Conservation (phyloP, 1,284 basidiomycete species). For the Paramarasmius palmivorus region DNA sequence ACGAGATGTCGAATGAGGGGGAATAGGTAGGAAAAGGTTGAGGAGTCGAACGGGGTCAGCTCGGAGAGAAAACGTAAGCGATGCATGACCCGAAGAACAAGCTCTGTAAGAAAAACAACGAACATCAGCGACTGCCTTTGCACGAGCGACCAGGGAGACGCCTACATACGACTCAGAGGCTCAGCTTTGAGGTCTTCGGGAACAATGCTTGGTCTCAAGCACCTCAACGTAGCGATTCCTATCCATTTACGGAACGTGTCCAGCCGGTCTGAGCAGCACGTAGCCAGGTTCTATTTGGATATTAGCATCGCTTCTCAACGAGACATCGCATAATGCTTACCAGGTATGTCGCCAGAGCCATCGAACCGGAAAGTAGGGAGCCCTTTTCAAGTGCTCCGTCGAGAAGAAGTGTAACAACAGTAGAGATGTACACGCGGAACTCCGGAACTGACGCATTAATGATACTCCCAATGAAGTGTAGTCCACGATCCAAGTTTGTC, state of each 20-base stretch:
- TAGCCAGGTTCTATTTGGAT: slow-evolving; percentile 53
- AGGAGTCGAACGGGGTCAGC: slow-evolving; percentile 80
- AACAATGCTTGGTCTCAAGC: slow-evolving; percentile 63
- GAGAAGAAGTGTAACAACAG: slow-evolving; percentile 62
- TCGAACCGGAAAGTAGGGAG: slow-evolving; percentile 56
- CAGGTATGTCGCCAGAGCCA: slow-evolving; percentile 77
- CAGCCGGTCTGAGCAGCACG: slow-evolving; percentile 70
- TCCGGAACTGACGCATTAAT: slow-evolving; percentile 60
- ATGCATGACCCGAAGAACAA: slow-evolving; percentile 87
- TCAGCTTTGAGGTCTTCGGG: slow-evolving; percentile 78
- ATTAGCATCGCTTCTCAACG: not conserved
- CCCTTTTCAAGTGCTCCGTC: slow-evolving; percentile 64
- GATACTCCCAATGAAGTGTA: slow-evolving; percentile 68
- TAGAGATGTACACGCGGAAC: slow-evolving; percentile 56
- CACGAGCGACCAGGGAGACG: not conserved
- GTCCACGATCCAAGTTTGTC: slow-evolving; percentile 60
- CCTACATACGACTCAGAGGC: slow-evolving; percentile 59
- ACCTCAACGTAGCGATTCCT: slow-evolving; percentile 80
- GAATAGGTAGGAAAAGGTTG: slow-evolving; percentile 82
- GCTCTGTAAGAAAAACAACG: slow-evolving; percentile 40
- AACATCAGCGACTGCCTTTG: not conserved
- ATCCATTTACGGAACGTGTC: slow-evolving; percentile 71
- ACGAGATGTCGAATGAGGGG: slow-evolving; percentile 80
- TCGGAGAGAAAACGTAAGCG: slow-evolving; percentile 84
- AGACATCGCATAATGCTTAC: slow-evolving; percentile 40